A percentile compares a stretch with the other conserved stretches of the same genome.
These are phyloP conservation scores for Neckera pumila DNA, from an alignment of 225 moss, liverwort and hornwort species.

Conservation along the genomic window DNA sequence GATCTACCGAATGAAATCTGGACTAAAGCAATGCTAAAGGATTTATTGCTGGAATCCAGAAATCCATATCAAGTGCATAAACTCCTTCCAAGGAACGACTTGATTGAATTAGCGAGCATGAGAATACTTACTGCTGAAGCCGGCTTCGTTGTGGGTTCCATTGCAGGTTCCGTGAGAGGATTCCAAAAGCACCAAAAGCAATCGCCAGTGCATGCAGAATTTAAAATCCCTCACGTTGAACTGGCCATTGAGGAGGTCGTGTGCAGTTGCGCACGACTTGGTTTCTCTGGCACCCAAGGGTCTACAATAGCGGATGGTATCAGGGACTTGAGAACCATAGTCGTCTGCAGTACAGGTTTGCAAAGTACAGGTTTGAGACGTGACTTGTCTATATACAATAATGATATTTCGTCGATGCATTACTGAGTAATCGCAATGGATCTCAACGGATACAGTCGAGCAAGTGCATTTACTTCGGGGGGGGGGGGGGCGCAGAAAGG, in stretches of 20 bases:
- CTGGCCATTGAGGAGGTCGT: constrained; percentile 39
- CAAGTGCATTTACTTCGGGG: background rate
- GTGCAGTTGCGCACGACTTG: constrained; percentile 44
- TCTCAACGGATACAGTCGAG: background rate
- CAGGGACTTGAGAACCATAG: constrained; percentile 1
- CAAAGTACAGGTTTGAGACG: background rate
- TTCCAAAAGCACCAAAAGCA: background rate
- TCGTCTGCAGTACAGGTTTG: background rate
- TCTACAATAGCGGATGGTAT: constrained; percentile 29
- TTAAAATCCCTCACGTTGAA: background rate
- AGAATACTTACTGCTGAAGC: background rate
- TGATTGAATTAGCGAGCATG: constrained; percentile 1
- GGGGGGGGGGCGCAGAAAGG: too few species aligned
- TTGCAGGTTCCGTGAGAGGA: background rate
- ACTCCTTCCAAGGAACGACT: background rate
- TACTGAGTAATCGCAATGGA: background rate
- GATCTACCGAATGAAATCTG: constrained; percentile 8
- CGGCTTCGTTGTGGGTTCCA: constrained; percentile 9
- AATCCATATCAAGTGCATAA: background rate
- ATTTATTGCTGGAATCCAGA: background rate
- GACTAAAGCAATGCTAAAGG: constrained; percentile 5
- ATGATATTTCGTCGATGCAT: background rate
- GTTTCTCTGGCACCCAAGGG: constrained; percentile 37
- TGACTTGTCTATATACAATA: background rate
- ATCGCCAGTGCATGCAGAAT: background rate